A percentile compares a stretch with the other conserved stretches of the same genome.
phyloP scores from a whole-genome alignment of 176 grass and related monocot genomes.

The Musa itinerans region DNA sequence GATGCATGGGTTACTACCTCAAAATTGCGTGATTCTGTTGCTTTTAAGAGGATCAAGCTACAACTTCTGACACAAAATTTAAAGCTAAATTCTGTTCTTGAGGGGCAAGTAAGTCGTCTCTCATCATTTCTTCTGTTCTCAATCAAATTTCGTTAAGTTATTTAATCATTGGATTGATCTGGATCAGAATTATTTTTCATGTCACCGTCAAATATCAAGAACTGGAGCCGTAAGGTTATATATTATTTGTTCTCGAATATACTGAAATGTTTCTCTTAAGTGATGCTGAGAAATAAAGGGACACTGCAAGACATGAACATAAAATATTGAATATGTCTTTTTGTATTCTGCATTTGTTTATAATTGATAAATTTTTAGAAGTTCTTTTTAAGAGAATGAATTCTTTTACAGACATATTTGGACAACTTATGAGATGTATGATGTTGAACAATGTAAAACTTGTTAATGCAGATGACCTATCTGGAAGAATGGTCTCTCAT shows the following conservation, averaged over 20 bases:
- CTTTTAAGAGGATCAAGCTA: conserved; percentile 16
- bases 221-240: too few relatives aligned
- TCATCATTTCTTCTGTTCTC: not conserved
- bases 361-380: not conserved
- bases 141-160: not conserved
- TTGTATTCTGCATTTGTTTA: too few relatives aligned
- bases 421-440: not conserved
- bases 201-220: not conserved
- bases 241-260: too few relatives aligned
- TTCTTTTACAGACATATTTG: not conserved
- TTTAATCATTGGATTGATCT: not conserved
- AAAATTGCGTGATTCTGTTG: conserved; percentile 18
- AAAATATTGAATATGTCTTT: too few relatives aligned
- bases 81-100: conserved; percentile 21
- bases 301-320: too few relatives aligned
- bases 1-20: conserved; percentile 1
- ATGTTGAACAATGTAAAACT: not conserved
- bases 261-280: too few relatives aligned
- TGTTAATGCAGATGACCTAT: not conserved
- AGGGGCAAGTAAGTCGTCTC: conserved; percentile 10
- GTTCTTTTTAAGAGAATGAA: not conserved
- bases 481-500: not conserved
- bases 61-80: conserved; percentile 13
- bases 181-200: not conserved
- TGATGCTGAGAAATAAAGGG: too few relatives aligned